Conservation (phyloP, 257 asterid genomes). For the Verbena officinalis region DNA sequence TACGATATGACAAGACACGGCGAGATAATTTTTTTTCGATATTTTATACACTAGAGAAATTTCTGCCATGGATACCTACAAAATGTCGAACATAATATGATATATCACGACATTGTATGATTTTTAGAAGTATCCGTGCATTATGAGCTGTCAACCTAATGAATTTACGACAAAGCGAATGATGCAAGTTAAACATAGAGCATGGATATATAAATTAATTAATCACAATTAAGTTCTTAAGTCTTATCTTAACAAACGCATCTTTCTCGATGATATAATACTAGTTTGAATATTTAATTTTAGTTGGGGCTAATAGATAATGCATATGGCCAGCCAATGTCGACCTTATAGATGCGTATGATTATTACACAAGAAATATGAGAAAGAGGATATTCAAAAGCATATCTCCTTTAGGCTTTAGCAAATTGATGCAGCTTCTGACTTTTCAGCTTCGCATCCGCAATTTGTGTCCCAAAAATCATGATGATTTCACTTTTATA, state of each 20-base stretch:
- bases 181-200: background rate
- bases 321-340: background rate
- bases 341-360: slow-evolving; percentile 20
- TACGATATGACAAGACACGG: too few relatives aligned
- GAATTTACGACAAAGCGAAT: slow-evolving; percentile 2
- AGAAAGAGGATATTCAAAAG: slow-evolving; percentile 15
- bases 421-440: background rate
- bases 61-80: too few relatives aligned
- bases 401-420: slow-evolving; percentile 5
- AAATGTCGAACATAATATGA: too few relatives aligned
- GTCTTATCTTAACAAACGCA: background rate
- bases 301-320: background rate
- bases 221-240: background rate
- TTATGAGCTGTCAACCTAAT: background rate
- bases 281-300: slow-evolving; percentile 1
- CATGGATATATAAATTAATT: background rate
- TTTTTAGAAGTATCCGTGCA: too few relatives aligned
- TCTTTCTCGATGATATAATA: background rate
- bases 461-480: slow-evolving; percentile 11
- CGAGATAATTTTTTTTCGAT: too few relatives aligned
- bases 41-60: too few relatives aligned
- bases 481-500: background rate
- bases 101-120: too few relatives aligned
- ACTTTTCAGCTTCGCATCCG: background rate
- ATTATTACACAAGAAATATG: slow-evolving; percentile 12